Evolutionary conservation across 2,329 filamentous ascomycete genomes (phyloP).

Genomic region (Phoma herbarum): DNA sequence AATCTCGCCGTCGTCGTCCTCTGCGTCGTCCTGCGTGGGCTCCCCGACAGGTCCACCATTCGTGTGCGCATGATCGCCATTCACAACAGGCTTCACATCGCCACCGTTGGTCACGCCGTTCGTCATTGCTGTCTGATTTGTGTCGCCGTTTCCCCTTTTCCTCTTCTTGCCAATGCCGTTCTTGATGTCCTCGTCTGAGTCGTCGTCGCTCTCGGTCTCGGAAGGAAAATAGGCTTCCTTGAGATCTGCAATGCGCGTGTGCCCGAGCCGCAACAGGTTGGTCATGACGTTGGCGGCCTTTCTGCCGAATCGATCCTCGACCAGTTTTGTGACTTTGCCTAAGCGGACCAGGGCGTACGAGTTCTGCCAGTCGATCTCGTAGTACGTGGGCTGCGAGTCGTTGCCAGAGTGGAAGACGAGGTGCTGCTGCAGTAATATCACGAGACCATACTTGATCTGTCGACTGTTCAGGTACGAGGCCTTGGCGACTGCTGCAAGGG

Average conservation of each 20-base stretch:
- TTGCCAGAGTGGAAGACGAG: constrained; percentile 77
- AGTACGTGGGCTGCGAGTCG: constrained; percentile 72
- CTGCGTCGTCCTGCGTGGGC: constrained; percentile 16
- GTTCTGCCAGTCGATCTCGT: constrained; percentile 82
- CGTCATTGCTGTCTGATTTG: constrained; percentile 29
- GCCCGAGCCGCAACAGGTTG: constrained; percentile 78
- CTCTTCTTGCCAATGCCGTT: constrained; percentile 38
- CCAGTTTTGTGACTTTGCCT: constrained; percentile 80
- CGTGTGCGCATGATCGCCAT: constrained; percentile 23
- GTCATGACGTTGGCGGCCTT: constrained; percentile 78
- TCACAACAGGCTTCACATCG: constrained; percentile 14
- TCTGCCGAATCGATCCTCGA: constrained; percentile 77
- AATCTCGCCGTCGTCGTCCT: constrained; percentile 44
- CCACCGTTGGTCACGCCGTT: constrained; percentile 23
- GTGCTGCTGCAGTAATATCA: constrained; percentile 87
- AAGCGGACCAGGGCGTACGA: constrained; percentile 84
- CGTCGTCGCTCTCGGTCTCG: constrained; percentile 40
- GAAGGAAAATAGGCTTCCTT: constrained; percentile 67
- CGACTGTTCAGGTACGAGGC: constrained; percentile 76
- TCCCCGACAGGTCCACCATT: constrained; percentile 20
- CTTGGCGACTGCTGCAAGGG: constrained; percentile 72
- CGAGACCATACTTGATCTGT: constrained; percentile 82
- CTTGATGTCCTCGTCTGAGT: constrained; percentile 42
- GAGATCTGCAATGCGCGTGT: constrained; percentile 76
- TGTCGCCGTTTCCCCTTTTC: constrained; percentile 34